Evolutionary conservation across 2,329 filamentous ascomycete genomes (phyloP).

Genomic region (Periconia sp.): DNA sequence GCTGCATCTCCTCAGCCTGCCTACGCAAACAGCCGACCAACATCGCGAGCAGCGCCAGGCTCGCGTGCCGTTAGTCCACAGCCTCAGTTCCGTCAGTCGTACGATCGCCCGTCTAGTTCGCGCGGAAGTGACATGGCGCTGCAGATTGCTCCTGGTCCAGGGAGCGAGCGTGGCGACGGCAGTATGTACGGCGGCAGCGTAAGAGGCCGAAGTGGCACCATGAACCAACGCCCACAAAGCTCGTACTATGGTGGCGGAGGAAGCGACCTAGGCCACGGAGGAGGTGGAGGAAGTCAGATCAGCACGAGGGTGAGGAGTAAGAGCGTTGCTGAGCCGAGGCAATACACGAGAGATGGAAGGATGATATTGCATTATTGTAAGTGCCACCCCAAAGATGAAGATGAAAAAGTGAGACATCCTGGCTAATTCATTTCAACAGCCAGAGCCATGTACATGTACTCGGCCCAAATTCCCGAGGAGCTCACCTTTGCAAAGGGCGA

Average conservation of each 20-base stretch:
- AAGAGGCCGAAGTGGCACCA: slow-evolving; percentile 36
- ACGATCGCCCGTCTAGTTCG: slow-evolving; percentile 56
- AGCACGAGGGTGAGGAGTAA: slow-evolving; percentile 69
- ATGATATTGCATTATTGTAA: slow-evolving; percentile 93
- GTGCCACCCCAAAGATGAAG: slow-evolving; percentile 45
- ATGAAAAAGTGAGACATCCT: neutral
- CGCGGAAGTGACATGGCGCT: slow-evolving; percentile 52
- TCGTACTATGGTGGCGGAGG: slow-evolving; percentile 47
- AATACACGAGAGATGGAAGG: slow-evolving; percentile 84
- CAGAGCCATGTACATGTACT: slow-evolving; percentile 91
- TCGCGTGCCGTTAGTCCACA: slow-evolving; percentile 59
- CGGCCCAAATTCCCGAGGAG: slow-evolving; percentile 93
- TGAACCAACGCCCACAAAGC: slow-evolving; percentile 48
- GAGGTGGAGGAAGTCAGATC: slow-evolving; percentile 39
- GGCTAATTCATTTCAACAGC: slow-evolving; percentile 59
- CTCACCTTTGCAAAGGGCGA: slow-evolving; percentile 92
- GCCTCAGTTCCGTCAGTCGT: slow-evolving; percentile 56
- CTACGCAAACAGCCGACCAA: slow-evolving; percentile 35
- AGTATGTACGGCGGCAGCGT: slow-evolving; percentile 50
- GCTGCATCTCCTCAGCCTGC: slow-evolving; percentile 45
- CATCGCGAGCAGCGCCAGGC: slow-evolving; percentile 36
- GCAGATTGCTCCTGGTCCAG: slow-evolving; percentile 49
- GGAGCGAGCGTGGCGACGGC: slow-evolving; percentile 44
- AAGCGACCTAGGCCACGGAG: slow-evolving; percentile 34
- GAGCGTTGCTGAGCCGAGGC: slow-evolving; percentile 84